Evolutionary conservation across 768 basidiomycete genomes (phyloP).

Genomic region (Boletus bicolor): DNA sequence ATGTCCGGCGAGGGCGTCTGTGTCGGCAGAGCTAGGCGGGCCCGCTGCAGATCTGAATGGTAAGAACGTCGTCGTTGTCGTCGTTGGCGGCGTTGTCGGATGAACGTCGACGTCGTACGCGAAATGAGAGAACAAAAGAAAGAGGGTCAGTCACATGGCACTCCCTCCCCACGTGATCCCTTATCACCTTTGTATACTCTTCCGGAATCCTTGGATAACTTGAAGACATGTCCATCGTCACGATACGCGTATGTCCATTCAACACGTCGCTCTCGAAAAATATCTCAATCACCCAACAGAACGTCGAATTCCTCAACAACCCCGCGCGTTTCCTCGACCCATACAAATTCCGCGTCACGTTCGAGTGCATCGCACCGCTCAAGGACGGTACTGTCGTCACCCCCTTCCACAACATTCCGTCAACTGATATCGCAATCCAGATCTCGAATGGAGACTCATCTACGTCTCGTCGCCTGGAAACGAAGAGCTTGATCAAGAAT

Average conservation of each 20-base stretch:
- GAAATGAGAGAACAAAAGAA: constrained; percentile 22
- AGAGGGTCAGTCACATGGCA: neutral
- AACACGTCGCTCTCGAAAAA: no score
- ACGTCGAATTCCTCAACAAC: constrained; percentile 90
- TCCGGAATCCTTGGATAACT: no score
- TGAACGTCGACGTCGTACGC: constrained; percentile 16
- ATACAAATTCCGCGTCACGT: constrained; percentile 93
- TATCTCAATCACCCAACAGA: constrained; percentile 39
- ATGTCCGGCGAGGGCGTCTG: neutral
- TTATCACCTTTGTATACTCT: neutral
- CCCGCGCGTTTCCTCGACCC: constrained; percentile 88
- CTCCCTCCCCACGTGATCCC: neutral
- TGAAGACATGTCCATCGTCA: constrained; percentile 59
- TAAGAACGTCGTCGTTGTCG: constrained; percentile 1
- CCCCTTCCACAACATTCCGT: neutral
- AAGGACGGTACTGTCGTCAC: constrained; percentile 61
- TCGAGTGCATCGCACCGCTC: constrained; percentile 91
- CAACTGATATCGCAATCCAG: constrained; percentile 37
- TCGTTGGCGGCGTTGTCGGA: constrained; percentile 11
- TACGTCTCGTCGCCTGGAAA: constrained; percentile 94
- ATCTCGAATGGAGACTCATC: constrained; percentile 97
- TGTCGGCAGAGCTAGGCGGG: neutral
- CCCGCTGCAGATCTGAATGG: neutral
- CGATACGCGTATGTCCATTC: constrained; percentile 52
- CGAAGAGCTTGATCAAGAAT: constrained; percentile 91